Evolutionary conservation across 2,329 filamentous ascomycete genomes (phyloP), one percentile per base, ranked within the genome.

Genomic region (Stagonosporopsis chrysanthemi): DNA sequence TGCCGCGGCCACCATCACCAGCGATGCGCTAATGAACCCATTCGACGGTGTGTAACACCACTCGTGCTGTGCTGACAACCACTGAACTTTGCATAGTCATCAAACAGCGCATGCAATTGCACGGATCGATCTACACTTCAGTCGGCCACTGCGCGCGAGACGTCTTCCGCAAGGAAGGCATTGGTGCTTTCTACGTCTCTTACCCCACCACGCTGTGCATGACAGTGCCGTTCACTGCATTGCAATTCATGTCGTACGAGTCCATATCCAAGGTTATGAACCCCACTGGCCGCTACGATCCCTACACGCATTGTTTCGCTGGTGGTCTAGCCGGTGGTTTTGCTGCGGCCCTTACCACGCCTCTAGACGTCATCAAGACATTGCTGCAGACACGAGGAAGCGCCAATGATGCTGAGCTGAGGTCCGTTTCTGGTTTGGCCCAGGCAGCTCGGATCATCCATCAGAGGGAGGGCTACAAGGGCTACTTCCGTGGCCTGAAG

Each of bases 31-130:
- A 65, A 99, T 99, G 95, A 99, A 98, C 75, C 95, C 95, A 22
- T 99, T 99, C 76, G 95, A 99, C 80, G 92, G 92, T 97, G 84
- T 71, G 86, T 74, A 55, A 26, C 50, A 41, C 42, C 44, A 17
- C 19, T 38, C 24, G 11, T 39, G 33, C 29, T 44, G 15, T n/a
- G 39, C 33, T 26, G 35, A 28, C 46, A 49, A 35, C 33, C 48
- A 56, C 70, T 73, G 31, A 75, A 41, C 22, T 9, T 39, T 29
- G 41, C 19, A 28, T 71, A 97, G 95, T 99, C 61, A 97, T 99
- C 82, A 99, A 99, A 81, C 95, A 99, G 78, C 91, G 95, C 70
- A 99, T 99, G 95, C 95, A 99, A 78, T 90, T 99, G 58, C 91
- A 97, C 75, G 90, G 95, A 71, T 98, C 94, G n/a, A 88, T 88